Evolutionary conservation across 305 asterid genomes (phyloP).

Genomic region (Fraxinus baroniana): DNA sequence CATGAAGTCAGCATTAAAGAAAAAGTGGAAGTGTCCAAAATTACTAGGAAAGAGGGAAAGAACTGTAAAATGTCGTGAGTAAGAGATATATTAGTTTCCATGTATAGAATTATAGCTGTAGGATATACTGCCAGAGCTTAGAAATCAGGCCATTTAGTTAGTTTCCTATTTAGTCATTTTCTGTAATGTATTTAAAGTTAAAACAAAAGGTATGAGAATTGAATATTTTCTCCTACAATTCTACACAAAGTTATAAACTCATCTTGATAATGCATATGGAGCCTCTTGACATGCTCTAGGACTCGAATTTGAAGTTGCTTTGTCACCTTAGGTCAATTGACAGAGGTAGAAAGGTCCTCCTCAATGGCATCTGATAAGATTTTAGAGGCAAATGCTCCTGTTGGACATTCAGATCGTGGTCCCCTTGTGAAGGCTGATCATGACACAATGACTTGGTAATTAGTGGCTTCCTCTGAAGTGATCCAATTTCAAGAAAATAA

Average conservation of each 20-base stretch:
- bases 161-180: not conserved
- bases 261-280: not conserved
- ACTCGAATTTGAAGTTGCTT: not conserved
- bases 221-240: not conserved
- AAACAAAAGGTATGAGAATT: not conserved
- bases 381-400: not conserved
- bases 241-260: not conserved
- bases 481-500: not conserved
- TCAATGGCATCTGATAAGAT: not conserved
- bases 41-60: not conserved
- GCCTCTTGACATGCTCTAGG: not conserved
- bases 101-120: not conserved
- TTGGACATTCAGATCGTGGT: not conserved
- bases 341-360: not conserved
- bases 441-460: not conserved
- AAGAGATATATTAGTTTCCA: not conserved
- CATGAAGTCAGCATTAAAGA: not conserved
- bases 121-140: not conserved
- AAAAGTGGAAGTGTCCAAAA: not conserved
- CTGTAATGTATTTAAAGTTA: not conserved
- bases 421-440: not conserved
- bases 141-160: not conserved
- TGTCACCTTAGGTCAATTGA: not conserved
- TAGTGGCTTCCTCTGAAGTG: not conserved
- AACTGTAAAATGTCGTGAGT: not conserved